Evolutionary conservation across 305 asterid genomes (phyloP).

Genomic region (Rubia tinctorum): DNA sequence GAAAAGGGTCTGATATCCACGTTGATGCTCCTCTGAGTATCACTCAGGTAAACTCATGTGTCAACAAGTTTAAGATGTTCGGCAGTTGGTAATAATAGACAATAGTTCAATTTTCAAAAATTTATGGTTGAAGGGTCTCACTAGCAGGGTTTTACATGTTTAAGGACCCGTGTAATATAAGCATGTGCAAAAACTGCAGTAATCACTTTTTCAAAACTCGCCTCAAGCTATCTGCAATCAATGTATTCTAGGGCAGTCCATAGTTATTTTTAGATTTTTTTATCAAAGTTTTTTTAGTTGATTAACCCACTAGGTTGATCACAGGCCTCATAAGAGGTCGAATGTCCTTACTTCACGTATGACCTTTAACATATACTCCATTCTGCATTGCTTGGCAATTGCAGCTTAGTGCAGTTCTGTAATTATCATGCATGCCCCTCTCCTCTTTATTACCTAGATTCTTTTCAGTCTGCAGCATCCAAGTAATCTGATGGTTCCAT

Average conservation of each 20-base stretch:
- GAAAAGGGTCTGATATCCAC: slow-evolving; percentile 93
- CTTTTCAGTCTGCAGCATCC: slow-evolving; percentile 17
- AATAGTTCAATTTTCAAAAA: not conserved
- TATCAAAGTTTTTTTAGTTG: not conserved
- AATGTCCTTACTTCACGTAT: not conserved
- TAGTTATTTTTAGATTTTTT: too few relatives aligned
- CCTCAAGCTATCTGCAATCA: not conserved
- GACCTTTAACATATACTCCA: not conserved
- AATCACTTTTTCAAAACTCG: not conserved
- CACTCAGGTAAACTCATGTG: slow-evolving; percentile 63
- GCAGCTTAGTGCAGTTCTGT: not conserved
- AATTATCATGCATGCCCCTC: not conserved
- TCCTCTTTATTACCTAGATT: not conserved
- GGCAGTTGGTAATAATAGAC: not conserved
- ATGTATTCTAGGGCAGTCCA: not conserved
- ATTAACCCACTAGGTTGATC: not conserved
- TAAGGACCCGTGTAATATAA: not conserved
- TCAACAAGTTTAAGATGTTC: not conserved
- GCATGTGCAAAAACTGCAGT: not conserved
- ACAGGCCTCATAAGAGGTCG: not conserved
- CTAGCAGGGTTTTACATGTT: not conserved
- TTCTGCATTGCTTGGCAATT: not conserved
- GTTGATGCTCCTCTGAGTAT: slow-evolving; percentile 85
- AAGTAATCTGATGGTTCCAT: not conserved
- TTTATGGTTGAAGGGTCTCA: not conserved